phyloP scores from a whole-genome alignment of 306 rosid genomes.

The Herpetospermum pedunculosum region DNA sequence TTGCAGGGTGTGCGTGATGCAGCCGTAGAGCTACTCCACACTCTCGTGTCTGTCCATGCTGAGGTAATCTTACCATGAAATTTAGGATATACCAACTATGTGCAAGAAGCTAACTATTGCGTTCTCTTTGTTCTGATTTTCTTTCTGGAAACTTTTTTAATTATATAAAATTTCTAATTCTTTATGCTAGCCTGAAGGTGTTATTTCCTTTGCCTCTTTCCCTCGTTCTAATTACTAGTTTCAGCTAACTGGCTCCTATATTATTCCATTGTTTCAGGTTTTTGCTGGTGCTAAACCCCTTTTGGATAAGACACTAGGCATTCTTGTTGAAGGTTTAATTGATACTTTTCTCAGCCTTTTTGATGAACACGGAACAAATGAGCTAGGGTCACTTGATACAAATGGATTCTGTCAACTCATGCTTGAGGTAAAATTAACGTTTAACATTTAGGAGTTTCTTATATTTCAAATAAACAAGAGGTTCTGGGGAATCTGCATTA shows the following conservation, averaged over 20 bases:
- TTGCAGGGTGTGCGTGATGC: conserved; percentile 96
- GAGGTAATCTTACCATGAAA: conserved; percentile 50
- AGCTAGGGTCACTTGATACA: conserved; percentile 66
- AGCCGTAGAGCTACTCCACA: conserved; percentile 88
- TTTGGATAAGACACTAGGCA: conserved; percentile 92
- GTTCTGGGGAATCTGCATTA: neutral
- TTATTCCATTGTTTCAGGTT: conserved; percentile 35
- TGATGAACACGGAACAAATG: conserved; percentile 56
- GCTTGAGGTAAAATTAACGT: conserved; percentile 67
- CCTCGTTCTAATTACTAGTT: neutral
- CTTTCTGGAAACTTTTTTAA: neutral
- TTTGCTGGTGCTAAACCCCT: conserved; percentile 91
- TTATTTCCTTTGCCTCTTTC: neutral
- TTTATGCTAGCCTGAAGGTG: neutral
- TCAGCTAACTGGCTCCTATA: neutral
- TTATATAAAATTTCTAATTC: neutral
- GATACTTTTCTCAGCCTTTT: conserved; percentile 90
- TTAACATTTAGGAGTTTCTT: neutral
- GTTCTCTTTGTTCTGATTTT: neutral
- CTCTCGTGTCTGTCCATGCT: conserved; percentile 92
- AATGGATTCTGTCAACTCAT: conserved; percentile 95
- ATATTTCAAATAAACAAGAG: neutral
- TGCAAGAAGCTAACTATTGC: neutral
- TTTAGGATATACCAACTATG: neutral
- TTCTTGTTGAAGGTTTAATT: conserved; percentile 93